Evolutionary conservation across 1,284 basidiomycete genomes (phyloP), one percentile per base, ranked within the genome.

Genomic region (Cryptococcus jaspeensis): DNA sequence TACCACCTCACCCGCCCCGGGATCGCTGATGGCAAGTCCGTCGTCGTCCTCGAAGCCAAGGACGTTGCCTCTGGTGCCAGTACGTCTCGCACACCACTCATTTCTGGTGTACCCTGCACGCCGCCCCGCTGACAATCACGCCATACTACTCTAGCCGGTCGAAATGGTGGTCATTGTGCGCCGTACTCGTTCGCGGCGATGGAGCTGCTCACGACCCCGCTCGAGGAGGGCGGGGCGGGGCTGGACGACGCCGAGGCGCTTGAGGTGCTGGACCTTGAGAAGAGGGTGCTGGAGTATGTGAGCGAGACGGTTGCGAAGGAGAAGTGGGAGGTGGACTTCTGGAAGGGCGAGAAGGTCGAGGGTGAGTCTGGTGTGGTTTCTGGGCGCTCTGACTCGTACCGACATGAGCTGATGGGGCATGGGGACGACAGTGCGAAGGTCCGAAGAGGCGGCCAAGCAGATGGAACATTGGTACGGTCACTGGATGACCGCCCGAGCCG

Each of bases 281-380:
- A 87, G 42, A 84, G 84, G 63, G 85, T 82, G 20, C 85, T 90
- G 83, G 87, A 90, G 69, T 83, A 83, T 3, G 70, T 70, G 2
- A 81, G 82, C 13, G 83, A 87, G 44, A 87, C 90, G 84, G 76
- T 71, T 2, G 32, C 60, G 41, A 52, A 56, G 28, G 64, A 71
- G 43, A 52, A 52, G 3, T 62, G 66, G 50, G 66, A 67, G 7
- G 65, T 69, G 32, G 69, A 65, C 56, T 65, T 63, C 20, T 70
- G 68, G 68, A 61, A 60, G 32, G 62, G 64, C 6, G 45, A 65
- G 11, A 64, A 65, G 18, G 49, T 64, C 7, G 69, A 71, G 49
- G 70, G 66, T 64, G 38, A 23, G 61, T 58, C 20, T n/a, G 6
- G 28, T 32, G 52, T 53, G 44, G 16, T 8, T n/a, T 43, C n/a